A percentile compares a stretch with the other conserved stretches of the same genome.
These are phyloP conservation scores for Cladophialophora psammophila DNA, from an alignment of 2,329 filamentous ascomycete species.

Conservation along the genomic window DNA sequence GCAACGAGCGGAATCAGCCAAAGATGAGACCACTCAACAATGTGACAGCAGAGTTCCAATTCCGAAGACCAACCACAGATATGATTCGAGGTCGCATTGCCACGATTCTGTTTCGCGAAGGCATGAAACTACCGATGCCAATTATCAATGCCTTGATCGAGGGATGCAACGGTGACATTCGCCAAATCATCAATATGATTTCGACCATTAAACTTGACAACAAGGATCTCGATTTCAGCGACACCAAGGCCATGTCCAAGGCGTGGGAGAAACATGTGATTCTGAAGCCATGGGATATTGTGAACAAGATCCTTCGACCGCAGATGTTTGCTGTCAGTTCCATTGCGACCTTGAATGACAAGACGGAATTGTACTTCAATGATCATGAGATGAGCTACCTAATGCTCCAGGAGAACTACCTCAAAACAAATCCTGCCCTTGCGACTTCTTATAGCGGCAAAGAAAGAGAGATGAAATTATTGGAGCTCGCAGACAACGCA, in stretches of 20 bases:
- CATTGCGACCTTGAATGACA: constrained; percentile 90
- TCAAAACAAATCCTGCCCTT: constrained; percentile 77
- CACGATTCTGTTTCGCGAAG: constrained; percentile 93
- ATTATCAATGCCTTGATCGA: constrained; percentile 95
- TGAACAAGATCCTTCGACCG: constrained; percentile 85
- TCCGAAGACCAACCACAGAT: constrained; percentile 87
- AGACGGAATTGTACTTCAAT: constrained; percentile 98
- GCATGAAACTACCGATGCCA: constrained; percentile 79
- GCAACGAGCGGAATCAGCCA: constrained; percentile 88
- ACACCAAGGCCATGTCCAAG: constrained; percentile 93
- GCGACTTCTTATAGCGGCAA: constrained; percentile 68
- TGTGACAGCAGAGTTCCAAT: constrained; percentile 82
- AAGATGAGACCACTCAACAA: constrained; percentile 99
- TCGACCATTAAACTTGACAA: constrained; percentile 91
- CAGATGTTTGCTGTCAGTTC: constrained; percentile 85
- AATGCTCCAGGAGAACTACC: constrained; percentile 98
- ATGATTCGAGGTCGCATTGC: constrained; percentile 91
- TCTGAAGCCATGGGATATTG: constrained; percentile 98
- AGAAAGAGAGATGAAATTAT: constrained; percentile 77
- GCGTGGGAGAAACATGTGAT: constrained; percentile 98
- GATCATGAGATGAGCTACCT: constrained; percentile 97
- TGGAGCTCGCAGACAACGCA: constrained; percentile 85
- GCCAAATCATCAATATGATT: constrained; percentile 98
- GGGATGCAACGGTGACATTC: constrained; percentile 92
- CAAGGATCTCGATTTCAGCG: constrained; percentile 71